Conservation (phyloP, 129 eudicot species). For the Kitagawia praeruptora region DNA sequence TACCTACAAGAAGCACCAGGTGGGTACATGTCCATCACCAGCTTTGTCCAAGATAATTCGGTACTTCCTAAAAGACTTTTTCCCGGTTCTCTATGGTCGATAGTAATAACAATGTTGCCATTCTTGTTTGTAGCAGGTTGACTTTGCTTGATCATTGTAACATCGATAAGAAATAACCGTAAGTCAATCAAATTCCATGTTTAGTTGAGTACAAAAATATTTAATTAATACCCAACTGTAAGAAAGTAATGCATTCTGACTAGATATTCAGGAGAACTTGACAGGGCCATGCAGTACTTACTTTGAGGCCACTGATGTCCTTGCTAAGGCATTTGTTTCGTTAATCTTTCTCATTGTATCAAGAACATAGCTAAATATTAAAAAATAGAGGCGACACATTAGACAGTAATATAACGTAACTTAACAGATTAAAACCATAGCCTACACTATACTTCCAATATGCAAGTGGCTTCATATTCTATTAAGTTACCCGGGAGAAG, state of each 20-base stretch:
- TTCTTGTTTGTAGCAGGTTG: conserved; percentile 93
- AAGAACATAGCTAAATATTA: conserved; percentile 56
- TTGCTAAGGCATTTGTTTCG: conserved; percentile 43
- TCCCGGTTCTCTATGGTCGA: conserved; percentile 40
- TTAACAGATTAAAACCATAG: background rate
- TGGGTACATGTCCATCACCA: conserved; percentile 82
- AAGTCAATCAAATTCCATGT: conserved; percentile 19
- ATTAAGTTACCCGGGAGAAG: conserved; percentile 83
- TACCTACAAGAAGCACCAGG: conserved; percentile 79
- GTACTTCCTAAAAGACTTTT: conserved; percentile 40
- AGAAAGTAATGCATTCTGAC: conserved; percentile 8
- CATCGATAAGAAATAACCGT: conserved; percentile 29
- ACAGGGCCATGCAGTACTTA: conserved; percentile 29
- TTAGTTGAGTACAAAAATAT: background rate
- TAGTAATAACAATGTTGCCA: conserved; percentile 51
- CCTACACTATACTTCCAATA: background rate
- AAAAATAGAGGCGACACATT: conserved; percentile 5
- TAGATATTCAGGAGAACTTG: background rate
- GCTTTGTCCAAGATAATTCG: conserved; percentile 75
- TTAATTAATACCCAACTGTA: background rate
- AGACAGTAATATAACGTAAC: conserved; percentile 1
- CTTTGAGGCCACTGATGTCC: conserved; percentile 53
- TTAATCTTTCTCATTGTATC: conserved; percentile 72
- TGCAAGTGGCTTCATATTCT: background rate
- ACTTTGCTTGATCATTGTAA: conserved; percentile 87